Evolutionary conservation across 1,139 yeast genomes (phyloP).

Genomic region (Yamadazyma diospyri): DNA sequence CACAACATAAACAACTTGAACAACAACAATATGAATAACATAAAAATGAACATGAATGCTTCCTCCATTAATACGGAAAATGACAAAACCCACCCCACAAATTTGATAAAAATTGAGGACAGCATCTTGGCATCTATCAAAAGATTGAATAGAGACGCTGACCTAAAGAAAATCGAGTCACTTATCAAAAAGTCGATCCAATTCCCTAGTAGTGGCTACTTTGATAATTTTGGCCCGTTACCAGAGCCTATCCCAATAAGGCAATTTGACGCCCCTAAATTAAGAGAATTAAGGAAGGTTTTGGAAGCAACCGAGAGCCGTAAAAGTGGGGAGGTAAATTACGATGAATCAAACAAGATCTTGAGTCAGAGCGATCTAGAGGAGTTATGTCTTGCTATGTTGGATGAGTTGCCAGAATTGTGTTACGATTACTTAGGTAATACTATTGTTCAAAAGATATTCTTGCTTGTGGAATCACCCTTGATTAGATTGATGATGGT

Average conservation of each 20-base stretch:
- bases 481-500: slow-evolving; percentile 79
- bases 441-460: slow-evolving; percentile 89
- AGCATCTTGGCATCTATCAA: slow-evolving; percentile 21
- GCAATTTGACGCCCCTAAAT: slow-evolving; percentile 83
- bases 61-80: not conserved
- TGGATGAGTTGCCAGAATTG: slow-evolving; percentile 85
- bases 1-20: not conserved
- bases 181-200: slow-evolving; percentile 29
- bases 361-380: slow-evolving; percentile 61
- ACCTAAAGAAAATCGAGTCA: slow-evolving; percentile 30
- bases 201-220: slow-evolving; percentile 34
- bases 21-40: not conserved
- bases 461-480: slow-evolving; percentile 64
- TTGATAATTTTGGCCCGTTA: slow-evolving; percentile 59
- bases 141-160: slow-evolving; percentile 20
- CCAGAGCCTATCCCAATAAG: slow-evolving; percentile 64
- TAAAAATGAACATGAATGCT: slow-evolving; percentile 8
- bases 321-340: slow-evolving; percentile 6
- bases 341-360: slow-evolving; percentile 9
- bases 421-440: slow-evolving; percentile 94
- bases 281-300: slow-evolving; percentile 55
- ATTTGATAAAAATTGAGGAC: slow-evolving; percentile 24
- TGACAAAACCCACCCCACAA: slow-evolving; percentile 20
- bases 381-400: slow-evolving; percentile 78
- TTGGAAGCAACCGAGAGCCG: slow-evolving; percentile 43